phyloP scores from a whole-genome alignment of 768 basidiomycete species.

The Lentinula guzmanii region DNA sequence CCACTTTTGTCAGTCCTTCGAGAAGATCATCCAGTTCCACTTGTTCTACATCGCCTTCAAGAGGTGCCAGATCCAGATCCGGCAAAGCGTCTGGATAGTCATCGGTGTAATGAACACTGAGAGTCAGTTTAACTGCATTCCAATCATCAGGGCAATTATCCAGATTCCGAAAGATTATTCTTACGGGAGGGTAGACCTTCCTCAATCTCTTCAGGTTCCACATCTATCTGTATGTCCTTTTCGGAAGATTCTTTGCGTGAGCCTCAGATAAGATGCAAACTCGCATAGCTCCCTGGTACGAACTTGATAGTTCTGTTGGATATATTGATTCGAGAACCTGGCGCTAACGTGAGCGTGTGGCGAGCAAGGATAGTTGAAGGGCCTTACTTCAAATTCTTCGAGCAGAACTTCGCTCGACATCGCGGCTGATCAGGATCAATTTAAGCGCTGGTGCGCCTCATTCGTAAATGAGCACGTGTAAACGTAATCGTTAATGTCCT shows the following conservation, averaged over 20 bases:
- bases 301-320: slow-evolving; percentile 88
- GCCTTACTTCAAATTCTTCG: slow-evolving; percentile 85
- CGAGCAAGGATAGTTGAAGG: slow-evolving; percentile 8
- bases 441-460: neutral
- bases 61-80: slow-evolving; percentile 54
- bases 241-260: slow-evolving; percentile 76
- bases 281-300: slow-evolving; percentile 36
- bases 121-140: slow-evolving; percentile 59
- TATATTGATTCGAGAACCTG: slow-evolving; percentile 96
- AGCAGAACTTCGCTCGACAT: slow-evolving; percentile 68
- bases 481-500: neutral
- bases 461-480: neutral
- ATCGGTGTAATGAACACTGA: slow-evolving; percentile 73
- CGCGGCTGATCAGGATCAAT: neutral
- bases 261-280: slow-evolving; percentile 37
- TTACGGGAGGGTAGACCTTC: slow-evolving; percentile 56
- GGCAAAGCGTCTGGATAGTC: slow-evolving; percentile 85
- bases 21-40: slow-evolving; percentile 52
- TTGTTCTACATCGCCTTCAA: slow-evolving; percentile 55
- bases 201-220: slow-evolving; percentile 78
- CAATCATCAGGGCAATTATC: slow-evolving; percentile 9
- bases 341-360: neutral
- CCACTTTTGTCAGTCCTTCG: slow-evolving; percentile 48
- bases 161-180: slow-evolving; percentile 17
- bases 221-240: slow-evolving; percentile 72